Evolutionary conservation across 2,329 filamentous ascomycete genomes (phyloP).

Genomic region (Sporothrix luriei): DNA sequence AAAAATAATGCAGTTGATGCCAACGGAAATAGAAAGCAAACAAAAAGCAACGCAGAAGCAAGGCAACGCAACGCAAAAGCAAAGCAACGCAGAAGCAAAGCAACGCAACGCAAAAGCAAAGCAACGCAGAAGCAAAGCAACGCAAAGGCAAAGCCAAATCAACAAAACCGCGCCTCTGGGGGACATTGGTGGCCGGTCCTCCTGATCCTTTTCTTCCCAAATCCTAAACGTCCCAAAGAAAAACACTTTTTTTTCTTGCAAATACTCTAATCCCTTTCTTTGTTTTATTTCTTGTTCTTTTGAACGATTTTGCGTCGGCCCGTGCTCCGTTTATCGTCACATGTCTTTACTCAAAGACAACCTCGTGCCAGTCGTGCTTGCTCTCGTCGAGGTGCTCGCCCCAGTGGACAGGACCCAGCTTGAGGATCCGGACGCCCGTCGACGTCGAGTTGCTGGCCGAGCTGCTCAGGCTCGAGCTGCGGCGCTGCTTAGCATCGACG

Average conservation of each 20-base stretch:
- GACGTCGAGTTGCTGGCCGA: slow-evolving; percentile 43
- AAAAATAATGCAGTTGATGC: slow-evolving; percentile 9
- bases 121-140: background rate
- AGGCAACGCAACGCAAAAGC: background rate
- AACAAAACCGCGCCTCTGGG: slow-evolving; percentile 13
- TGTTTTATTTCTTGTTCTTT: background rate
- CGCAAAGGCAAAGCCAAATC: background rate
- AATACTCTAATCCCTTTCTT: background rate
- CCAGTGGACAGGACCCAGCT: slow-evolving; percentile 66
- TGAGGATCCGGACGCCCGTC: slow-evolving; percentile 56
- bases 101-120: background rate
- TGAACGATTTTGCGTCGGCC: background rate
- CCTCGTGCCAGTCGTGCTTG: slow-evolving; percentile 60
- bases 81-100: background rate
- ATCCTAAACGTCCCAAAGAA: background rate
- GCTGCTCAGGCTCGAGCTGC: slow-evolving; percentile 59
- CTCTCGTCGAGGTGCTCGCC: slow-evolving; percentile 61
- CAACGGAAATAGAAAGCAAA: slow-evolving; percentile 10
- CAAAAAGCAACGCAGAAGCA: background rate
- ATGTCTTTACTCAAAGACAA: slow-evolving; percentile 45
- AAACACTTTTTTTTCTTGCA: slow-evolving; percentile 5
- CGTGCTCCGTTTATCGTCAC: too few species aligned
- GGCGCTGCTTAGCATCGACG: slow-evolving; percentile 46
- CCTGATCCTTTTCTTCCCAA: slow-evolving; percentile 10
- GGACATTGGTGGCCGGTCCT: slow-evolving; percentile 23